Evolutionary conservation across 2,329 filamentous ascomycete genomes (phyloP).

Genomic region (Blumeriella jaapii): DNA sequence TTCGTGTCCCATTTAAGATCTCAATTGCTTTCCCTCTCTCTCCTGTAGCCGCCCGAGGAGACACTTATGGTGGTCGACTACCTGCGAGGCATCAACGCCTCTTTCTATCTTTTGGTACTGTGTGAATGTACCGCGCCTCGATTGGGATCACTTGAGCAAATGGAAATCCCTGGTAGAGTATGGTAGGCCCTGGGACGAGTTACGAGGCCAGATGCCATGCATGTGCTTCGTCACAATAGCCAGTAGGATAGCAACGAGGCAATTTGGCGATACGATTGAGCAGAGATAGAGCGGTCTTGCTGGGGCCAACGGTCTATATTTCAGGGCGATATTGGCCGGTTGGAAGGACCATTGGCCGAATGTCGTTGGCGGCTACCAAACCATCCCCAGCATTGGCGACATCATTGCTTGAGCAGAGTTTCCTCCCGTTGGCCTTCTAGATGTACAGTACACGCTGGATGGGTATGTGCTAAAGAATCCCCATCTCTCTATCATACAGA

Average conservation of each 20-base stretch:
- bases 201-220: no score
- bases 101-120: no score
- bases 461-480: conserved; percentile 3
- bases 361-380: background rate
- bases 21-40: no score
- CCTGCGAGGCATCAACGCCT: no score
- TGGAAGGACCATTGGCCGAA: no score
- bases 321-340: no score
- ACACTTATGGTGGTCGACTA: conserved; percentile 5
- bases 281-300: no score
- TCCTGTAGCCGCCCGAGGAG: conserved; percentile 10
- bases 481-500: conserved; percentile 10
- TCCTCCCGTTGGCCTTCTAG: conserved; percentile 14
- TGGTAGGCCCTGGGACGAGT: no score
- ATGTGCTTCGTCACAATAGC: conserved; percentile 8
- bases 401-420: conserved; percentile 13
- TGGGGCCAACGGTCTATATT: no score
- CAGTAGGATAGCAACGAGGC: conserved; percentile 7
- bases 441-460: conserved; percentile 17
- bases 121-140: conserved; percentile 6
- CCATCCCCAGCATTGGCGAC: background rate
- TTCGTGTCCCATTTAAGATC: no score
- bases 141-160: no score
- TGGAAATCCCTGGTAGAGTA: no score
- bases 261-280: background rate